phyloP scores from a whole-genome alignment of 306 rosid genomes.

The Crotalaria pallida region DNA sequence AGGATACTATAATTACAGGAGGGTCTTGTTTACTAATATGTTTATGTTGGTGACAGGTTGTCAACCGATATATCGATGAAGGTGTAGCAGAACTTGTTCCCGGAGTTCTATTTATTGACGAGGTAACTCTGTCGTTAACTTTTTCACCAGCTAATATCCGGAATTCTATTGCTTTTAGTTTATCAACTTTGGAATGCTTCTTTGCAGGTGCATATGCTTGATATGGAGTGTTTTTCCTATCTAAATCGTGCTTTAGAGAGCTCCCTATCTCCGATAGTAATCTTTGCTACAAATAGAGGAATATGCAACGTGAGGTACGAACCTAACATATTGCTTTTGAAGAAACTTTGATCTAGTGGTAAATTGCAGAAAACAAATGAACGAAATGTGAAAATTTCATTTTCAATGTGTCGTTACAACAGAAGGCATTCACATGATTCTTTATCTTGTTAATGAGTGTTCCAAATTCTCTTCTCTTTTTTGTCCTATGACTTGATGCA shows the following conservation, averaged over 20 bases:
- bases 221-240: constrained; percentile 96
- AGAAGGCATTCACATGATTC: background rate
- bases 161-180: background rate
- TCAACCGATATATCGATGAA: constrained; percentile 87
- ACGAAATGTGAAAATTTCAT: constrained; percentile 1
- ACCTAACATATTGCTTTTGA: background rate
- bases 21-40: background rate
- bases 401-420: background rate
- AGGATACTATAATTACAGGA: background rate
- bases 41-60: constrained; percentile 58
- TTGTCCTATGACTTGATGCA: background rate
- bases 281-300: constrained; percentile 97
- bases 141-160: background rate
- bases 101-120: constrained; percentile 84
- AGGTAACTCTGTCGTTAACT: constrained; percentile 32
- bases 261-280: constrained; percentile 92
- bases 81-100: constrained; percentile 99
- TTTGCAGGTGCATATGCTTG: constrained; percentile 87
- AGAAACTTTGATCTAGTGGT: background rate
- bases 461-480: background rate
- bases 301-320: constrained; percentile 90
- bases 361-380: constrained; percentile 7
- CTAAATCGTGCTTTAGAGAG: constrained; percentile 95
- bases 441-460: background rate
- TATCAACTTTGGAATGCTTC: constrained; percentile 7